A percentile compares a stretch with the other conserved stretches of the same genome.
These are phyloP conservation scores for Penicillium herquei DNA, from an alignment of 495 filamentous ascomycete species.

Conservation along the genomic window DNA sequence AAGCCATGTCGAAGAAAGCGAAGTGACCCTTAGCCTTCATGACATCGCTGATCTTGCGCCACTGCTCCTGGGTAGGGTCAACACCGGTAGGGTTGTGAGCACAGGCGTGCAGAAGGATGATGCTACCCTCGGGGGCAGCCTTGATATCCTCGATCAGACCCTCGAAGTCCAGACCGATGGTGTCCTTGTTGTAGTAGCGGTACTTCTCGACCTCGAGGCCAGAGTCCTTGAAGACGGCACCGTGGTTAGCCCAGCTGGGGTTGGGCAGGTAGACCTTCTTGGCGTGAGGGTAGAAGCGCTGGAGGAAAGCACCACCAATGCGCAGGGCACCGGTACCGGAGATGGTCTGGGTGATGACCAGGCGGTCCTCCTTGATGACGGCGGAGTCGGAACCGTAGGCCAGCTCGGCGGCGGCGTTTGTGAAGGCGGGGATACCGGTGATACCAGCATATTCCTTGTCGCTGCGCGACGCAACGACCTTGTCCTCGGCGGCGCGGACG, in stretches of 20 bases:
- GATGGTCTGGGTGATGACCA: conserved; percentile 96
- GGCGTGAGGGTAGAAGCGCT: conserved; percentile 80
- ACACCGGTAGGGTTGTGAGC: conserved; percentile 98
- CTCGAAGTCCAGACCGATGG: conserved; percentile 95
- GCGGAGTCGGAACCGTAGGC: conserved; percentile 82
- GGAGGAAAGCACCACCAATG: conserved; percentile 90
- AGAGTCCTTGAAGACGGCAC: conserved; percentile 91
- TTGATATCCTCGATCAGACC: conserved; percentile 91
- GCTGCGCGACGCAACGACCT: conserved; percentile 68
- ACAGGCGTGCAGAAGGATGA: conserved; percentile 93
- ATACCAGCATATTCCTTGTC: conserved; percentile 99
- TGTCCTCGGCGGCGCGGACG: conserved; percentile 83
- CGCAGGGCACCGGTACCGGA: conserved; percentile 95
- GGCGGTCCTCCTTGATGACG: conserved; percentile 69
- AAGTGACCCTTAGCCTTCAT: conserved; percentile 89
- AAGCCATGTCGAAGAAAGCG: conserved; percentile 99
- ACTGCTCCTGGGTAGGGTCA: conserved; percentile 89
- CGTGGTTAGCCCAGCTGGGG: conserved; percentile 98
- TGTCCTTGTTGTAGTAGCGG: conserved; percentile 98
- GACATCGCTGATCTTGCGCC: conserved; percentile 86
- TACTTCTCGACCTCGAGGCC: conserved; percentile 89
- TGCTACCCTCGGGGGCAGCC: conserved; percentile 77
- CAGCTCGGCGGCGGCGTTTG: conserved; percentile 82
- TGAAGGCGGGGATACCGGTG: conserved; percentile 91
- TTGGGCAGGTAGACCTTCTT: conserved; percentile 96